These are phyloP conservation scores for Penicillium sp. DNA, from an alignment of 2,329 filamentous ascomycete species.

Conservation along the genomic window DNA sequence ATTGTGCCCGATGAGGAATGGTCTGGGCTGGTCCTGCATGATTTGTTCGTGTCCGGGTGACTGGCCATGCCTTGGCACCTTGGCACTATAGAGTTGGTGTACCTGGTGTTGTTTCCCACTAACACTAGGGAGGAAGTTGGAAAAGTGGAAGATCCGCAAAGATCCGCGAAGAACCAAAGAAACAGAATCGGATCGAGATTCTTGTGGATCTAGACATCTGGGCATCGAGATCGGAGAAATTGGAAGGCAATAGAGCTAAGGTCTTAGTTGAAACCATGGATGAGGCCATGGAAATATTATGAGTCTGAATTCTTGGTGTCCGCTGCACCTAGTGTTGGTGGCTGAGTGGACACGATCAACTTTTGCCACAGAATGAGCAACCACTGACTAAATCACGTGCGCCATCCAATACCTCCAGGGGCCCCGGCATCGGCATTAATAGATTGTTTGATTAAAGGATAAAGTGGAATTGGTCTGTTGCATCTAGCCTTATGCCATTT, in stretches of 20 bases:
- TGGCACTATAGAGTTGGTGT: neutral
- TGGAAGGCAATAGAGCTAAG: neutral
- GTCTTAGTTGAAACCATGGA: too few relatives aligned
- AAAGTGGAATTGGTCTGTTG: neutral
- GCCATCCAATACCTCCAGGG: neutral
- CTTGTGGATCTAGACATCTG: neutral
- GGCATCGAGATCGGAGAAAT: neutral
- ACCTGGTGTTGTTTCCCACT: neutral
- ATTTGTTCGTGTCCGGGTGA: neutral
- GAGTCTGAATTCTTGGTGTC: too few relatives aligned
- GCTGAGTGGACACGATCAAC: neutral
- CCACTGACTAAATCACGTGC: neutral
- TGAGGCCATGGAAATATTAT: too few relatives aligned
- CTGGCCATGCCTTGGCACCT: neutral
- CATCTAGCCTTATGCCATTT: neutral
- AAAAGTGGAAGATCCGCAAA: neutral
- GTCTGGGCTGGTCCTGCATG: neutral
- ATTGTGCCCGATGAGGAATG: neutral
- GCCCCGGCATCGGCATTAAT: neutral
- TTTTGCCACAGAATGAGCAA: neutral
- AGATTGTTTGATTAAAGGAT: neutral
- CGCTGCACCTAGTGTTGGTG: neutral
- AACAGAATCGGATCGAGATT: neutral
- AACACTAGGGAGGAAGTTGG: neutral
- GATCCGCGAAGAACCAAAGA: neutral